These are phyloP conservation scores for Candolleomyces eurysporus DNA, from an alignment of 768 basidiomycete genomes.

Conservation along the genomic window DNA sequence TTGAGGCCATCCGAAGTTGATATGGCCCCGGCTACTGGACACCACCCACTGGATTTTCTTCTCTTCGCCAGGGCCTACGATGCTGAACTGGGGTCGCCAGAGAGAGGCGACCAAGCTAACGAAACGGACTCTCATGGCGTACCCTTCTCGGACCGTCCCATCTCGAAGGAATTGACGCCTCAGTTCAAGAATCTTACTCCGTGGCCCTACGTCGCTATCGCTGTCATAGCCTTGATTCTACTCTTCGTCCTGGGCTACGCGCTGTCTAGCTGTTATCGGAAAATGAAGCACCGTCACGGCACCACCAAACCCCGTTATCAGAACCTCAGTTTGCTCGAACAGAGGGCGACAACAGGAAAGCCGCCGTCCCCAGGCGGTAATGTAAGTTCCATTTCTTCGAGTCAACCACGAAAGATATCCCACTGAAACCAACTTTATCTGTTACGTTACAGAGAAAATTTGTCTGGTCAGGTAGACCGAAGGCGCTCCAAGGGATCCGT, in stretches of 20 bases:
- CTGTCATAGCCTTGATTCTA: neutral
- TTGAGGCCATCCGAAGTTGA: neutral
- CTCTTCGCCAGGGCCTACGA: neutral
- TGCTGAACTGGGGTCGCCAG: neutral
- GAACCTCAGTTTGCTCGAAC: neutral
- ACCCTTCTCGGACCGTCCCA: neutral
- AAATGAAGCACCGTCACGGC: neutral
- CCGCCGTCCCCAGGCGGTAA: neutral
- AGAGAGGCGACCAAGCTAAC: neutral
- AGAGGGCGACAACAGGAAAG: no score
- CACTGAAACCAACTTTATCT: no score
- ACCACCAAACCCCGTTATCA: neutral
- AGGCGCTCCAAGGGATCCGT: no score
- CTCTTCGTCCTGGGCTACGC: slow-evolving; percentile 7
- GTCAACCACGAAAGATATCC: no score
- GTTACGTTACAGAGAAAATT: no score
- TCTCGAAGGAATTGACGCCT: neutral
- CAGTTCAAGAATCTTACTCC: slow-evolving; percentile 3
- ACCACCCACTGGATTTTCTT: neutral
- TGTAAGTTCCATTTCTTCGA: neutral
- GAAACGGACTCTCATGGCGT: neutral
- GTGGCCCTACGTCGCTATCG: slow-evolving; percentile 8
- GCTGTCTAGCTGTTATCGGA: slow-evolving; percentile 4
- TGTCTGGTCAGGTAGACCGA: no score
- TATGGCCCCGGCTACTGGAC: neutral